Conservation (phyloP, 1,284 basidiomycete genomes). For the Ceratobasidium sp. region DNA sequence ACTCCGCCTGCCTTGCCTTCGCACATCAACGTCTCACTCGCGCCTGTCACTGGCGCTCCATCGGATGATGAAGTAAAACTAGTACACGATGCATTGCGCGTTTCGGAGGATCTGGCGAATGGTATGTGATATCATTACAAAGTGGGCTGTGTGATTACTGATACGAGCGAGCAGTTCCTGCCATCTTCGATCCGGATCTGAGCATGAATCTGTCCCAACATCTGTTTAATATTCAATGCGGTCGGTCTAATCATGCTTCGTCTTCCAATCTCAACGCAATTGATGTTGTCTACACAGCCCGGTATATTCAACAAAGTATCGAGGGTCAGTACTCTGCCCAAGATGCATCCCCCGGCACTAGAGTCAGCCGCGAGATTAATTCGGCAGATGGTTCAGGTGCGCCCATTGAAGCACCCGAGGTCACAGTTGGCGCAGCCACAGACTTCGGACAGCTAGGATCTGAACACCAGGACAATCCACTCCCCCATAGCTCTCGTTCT, state of each 20-base stretch:
- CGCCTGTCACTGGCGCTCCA: constrained; percentile 17
- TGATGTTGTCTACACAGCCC: neutral
- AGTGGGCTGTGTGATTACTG: neutral
- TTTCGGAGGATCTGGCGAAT: constrained; percentile 4
- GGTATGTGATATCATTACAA: neutral
- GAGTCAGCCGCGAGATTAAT: neutral
- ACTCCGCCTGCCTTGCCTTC: constrained; percentile 4
- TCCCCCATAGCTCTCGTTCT: too few relatives aligned
- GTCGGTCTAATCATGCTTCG: neutral
- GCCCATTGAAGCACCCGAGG: neutral
- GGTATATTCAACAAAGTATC: neutral
- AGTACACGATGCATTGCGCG: constrained; percentile 5
- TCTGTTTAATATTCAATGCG: constrained; percentile 12
- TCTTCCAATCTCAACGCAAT: too few relatives aligned
- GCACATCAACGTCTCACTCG: constrained; percentile 1
- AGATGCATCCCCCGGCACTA: too few relatives aligned
- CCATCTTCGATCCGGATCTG: neutral
- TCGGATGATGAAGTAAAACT: constrained; percentile 14
- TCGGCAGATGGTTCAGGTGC: neutral
- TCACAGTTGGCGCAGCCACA: too few relatives aligned
- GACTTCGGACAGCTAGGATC: too few relatives aligned
- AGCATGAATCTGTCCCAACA: neutral
- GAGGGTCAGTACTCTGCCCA: too few relatives aligned
- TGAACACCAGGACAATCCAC: too few relatives aligned
- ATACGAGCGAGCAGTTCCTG: neutral